Percentiles rank a stretch among this genome's conserved stretches.
phyloP scores from a whole-genome alignment of 176 grass and related monocot genomes.

The Chloris gayana region DNA sequence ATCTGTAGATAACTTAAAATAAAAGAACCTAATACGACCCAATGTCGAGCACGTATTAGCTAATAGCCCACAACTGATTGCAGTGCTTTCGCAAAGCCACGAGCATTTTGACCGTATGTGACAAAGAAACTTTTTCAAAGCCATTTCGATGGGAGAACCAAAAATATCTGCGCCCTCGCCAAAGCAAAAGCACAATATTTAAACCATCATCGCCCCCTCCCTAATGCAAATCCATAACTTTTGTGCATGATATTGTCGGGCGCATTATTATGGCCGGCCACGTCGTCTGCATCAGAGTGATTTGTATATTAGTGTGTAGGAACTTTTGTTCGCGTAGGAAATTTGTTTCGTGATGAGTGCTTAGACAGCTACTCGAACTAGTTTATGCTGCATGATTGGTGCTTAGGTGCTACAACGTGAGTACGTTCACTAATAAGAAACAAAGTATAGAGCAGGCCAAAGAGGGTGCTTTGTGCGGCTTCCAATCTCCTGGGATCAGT shows the following conservation, averaged over 20 bases:
- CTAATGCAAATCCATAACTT: not conserved
- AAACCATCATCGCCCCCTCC: not conserved
- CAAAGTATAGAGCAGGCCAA: no score
- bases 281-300: not conserved
- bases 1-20: no score
- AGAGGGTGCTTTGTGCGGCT: no score
- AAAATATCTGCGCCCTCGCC: not conserved
- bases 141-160: not conserved
- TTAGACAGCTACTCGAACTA: not conserved
- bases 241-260: not conserved
- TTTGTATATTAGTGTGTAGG: not conserved
- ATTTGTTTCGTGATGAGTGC: not conserved
- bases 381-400: no score
- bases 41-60: no score
- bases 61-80: not conserved
- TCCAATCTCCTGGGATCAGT: no score
- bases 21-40: no score
- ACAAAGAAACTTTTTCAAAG: not conserved
- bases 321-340: not conserved
- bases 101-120: not conserved
- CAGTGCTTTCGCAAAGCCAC: not conserved
- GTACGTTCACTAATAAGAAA: no score
- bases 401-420: no score
- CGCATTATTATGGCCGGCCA: not conserved
- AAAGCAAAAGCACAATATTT: not conserved